A percentile compares a stretch with the other conserved stretches of the same genome.
These are phyloP conservation scores for Rhododendron ferrugineum DNA, from an alignment of 148 eudicot genomes.

Conservation along the genomic window DNA sequence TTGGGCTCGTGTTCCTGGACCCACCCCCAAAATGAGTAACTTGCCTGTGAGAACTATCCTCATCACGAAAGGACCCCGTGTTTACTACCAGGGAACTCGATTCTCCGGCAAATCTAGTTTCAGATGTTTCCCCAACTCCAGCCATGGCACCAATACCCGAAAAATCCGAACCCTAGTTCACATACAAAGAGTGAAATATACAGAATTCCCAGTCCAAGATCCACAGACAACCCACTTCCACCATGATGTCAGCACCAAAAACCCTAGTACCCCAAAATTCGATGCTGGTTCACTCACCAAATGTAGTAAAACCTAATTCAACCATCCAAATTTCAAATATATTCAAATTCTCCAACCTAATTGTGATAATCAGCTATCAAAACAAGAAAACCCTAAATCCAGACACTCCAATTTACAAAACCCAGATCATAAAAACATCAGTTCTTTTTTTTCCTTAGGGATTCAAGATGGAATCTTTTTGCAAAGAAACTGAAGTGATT, in stretches of 20 bases:
- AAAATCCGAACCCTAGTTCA: not conserved
- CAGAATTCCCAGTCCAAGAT: not conserved
- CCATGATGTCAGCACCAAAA: not conserved
- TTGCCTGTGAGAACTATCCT: conserved; percentile 34
- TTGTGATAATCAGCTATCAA: not conserved
- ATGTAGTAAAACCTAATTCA: not conserved
- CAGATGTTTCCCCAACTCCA: conserved; percentile 54
- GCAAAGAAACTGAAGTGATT: not conserved
- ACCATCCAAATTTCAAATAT: not conserved
- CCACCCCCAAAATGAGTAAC: conserved; percentile 37
- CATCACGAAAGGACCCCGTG: not conserved
- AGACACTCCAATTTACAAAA: not conserved
- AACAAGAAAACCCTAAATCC: conserved; percentile 4
- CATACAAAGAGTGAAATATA: not conserved
- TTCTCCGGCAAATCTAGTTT: conserved; percentile 23
- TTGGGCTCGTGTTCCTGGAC: conserved; percentile 58
- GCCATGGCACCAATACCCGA: conserved; percentile 24
- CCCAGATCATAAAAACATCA: not conserved
- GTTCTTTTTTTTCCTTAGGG: not conserved
- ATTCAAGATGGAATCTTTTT: not conserved
- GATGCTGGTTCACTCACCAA: not conserved
- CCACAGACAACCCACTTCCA: not conserved
- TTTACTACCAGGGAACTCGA: conserved; percentile 26
- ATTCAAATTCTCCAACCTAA: not conserved
- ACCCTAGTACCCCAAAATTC: not conserved